Evolutionary conservation across 1,284 basidiomycete genomes (phyloP).

Genomic region (Cerioporus squamosus): DNA sequence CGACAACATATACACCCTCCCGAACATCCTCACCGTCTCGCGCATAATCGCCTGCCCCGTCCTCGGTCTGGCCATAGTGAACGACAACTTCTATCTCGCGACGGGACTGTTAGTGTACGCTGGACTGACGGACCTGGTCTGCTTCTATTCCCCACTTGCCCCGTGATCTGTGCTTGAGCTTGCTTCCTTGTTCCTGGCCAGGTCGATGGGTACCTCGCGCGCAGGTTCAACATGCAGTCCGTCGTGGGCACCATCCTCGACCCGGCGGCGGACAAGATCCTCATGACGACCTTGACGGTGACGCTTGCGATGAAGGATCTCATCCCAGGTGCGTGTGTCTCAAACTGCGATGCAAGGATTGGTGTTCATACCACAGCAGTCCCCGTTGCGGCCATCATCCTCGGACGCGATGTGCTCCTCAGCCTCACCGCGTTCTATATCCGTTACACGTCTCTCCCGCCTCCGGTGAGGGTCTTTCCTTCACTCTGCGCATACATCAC

Average conservation of each 20-base stretch:
- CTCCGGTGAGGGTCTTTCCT: constrained; percentile 63
- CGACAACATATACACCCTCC: constrained; percentile 96
- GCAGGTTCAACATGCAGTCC: constrained; percentile 83
- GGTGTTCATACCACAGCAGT: constrained; percentile 49
- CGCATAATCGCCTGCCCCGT: constrained; percentile 89
- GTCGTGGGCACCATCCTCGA: constrained; percentile 96
- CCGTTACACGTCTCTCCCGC: constrained; percentile 87
- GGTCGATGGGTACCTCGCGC: constrained; percentile 91
- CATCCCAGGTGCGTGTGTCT: constrained; percentile 72
- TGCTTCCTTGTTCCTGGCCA: constrained; percentile 36
- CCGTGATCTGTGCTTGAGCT: constrained; percentile 16
- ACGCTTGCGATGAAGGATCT: constrained; percentile 84
- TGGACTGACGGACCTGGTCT: constrained; percentile 88
- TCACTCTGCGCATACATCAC: neutral
- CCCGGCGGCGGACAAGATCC: constrained; percentile 94
- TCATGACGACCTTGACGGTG: constrained; percentile 95
- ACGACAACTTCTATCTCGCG: constrained; percentile 81
- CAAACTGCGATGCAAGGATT: neutral
- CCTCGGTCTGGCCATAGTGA: constrained; percentile 91
- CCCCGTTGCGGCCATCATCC: constrained; percentile 83
- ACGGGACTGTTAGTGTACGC: constrained; percentile 87
- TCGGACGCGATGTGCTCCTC: constrained; percentile 89
- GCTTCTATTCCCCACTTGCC: constrained; percentile 34
- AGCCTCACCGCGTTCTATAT: constrained; percentile 94
- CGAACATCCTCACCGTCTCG: constrained; percentile 89